phyloP scores from a whole-genome alignment of 352 stramenopile species.

The Albugo laibachii region DNA sequence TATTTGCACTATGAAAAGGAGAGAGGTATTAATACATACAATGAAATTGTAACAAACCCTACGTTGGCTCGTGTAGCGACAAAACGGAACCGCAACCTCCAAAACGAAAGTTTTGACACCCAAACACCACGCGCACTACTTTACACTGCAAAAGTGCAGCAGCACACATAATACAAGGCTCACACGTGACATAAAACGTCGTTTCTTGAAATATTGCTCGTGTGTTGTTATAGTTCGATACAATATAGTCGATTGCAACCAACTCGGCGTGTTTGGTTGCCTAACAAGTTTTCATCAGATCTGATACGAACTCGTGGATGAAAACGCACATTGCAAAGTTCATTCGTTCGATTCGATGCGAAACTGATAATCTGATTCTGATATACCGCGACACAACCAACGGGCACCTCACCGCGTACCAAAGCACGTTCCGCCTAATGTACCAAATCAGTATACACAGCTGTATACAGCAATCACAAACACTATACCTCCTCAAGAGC shows the following conservation, averaged over 20 bases:
- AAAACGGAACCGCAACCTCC: conserved; percentile 83
- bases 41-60: conserved; percentile 1
- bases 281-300: conserved; percentile 11
- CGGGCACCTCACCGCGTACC: conserved; percentile 67
- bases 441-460: too few relatives aligned
- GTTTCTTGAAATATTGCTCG: conserved; percentile 32
- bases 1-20: conserved; percentile 3
- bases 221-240: conserved; percentile 16
- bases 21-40: conserved; percentile 4
- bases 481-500: too few relatives aligned
- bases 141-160: conserved; percentile 58
- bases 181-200: conserved; percentile 79
- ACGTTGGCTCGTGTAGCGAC: conserved; percentile 51
- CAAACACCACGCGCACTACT: conserved; percentile 72
- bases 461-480: too few relatives aligned
- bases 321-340: conserved; percentile 50
- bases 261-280: conserved; percentile 83
- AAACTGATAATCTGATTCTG: conserved; percentile 39
- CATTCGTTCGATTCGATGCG: conserved; percentile 77
- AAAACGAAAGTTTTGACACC: conserved; percentile 85
- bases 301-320: not conserved
- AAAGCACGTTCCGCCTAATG: conserved; percentile 57
- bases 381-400: conserved; percentile 84
- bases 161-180: conserved; percentile 91
- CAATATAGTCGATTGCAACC: conserved; percentile 74